These are phyloP conservation scores for Diutina ranongensis DNA, from an alignment of 1,139 yeast genomes.

Conservation along the genomic window DNA sequence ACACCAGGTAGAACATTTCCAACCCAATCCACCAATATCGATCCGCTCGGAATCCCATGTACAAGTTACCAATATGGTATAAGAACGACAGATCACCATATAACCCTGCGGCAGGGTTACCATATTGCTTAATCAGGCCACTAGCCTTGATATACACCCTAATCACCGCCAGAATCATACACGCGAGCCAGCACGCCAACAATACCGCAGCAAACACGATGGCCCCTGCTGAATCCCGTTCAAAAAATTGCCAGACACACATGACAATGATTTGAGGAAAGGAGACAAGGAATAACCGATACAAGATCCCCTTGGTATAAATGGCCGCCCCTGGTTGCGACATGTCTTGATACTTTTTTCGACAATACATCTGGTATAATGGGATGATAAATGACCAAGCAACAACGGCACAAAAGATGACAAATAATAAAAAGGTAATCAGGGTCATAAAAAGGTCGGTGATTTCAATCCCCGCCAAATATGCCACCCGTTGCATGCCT, in stretches of 20 bases:
- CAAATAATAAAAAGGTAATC: slow-evolving; percentile 68
- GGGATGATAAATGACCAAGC: slow-evolving; percentile 51
- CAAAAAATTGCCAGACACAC: slow-evolving; percentile 83
- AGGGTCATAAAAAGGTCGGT: slow-evolving; percentile 83
- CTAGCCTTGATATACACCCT: slow-evolving; percentile 65
- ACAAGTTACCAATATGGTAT: slow-evolving; percentile 85
- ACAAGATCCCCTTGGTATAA: slow-evolving; percentile 61
- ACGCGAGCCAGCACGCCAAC: slow-evolving; percentile 41
- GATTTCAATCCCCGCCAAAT: slow-evolving; percentile 71
- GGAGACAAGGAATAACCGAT: slow-evolving; percentile 68
- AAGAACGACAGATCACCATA: slow-evolving; percentile 76
- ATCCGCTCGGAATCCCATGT: slow-evolving; percentile 84
- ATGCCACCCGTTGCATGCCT: slow-evolving; percentile 90
- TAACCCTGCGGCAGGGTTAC: slow-evolving; percentile 85
- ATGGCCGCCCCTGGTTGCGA: neutral
- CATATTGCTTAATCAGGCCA: slow-evolving; percentile 57
- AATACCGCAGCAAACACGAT: slow-evolving; percentile 68
- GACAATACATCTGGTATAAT: slow-evolving; percentile 45
- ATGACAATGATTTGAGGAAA: slow-evolving; percentile 78
- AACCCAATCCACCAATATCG: slow-evolving; percentile 73
- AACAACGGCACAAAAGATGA: slow-evolving; percentile 61
- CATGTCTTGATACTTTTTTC: slow-evolving; percentile 36
- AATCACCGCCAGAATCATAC: slow-evolving; percentile 65
- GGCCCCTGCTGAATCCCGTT: slow-evolving; percentile 74
- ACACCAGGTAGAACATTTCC: slow-evolving; percentile 49